Base-by-base conservation (phyloP, 2,329 filamentous ascomycete species). In the Thielaviopsis ethacetica region DNA sequence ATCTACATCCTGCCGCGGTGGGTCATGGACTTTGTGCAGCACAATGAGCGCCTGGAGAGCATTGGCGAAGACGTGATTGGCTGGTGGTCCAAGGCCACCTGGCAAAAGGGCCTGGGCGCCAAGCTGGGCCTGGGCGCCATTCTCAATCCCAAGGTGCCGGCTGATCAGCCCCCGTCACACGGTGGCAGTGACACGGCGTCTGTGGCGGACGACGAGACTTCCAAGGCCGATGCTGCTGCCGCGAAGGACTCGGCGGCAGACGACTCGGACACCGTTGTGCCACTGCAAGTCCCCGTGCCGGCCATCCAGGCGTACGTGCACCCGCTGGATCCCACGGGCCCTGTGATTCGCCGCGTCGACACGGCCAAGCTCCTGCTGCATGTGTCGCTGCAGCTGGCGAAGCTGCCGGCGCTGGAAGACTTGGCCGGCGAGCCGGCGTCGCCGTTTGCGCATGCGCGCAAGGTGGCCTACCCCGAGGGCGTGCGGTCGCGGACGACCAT, bases 1-100 rank as follows among this genome's bases (percentile, higher is more conserved):
- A 85, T 97, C 60, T 98, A 98, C 71, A 82, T 98, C 63, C 88
- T 98, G 64, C 93, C 93, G 0, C 83, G 82, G 64, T 97, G 93
- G 91, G 80, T 95, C 9, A 80, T 95, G 66, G 85, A 94, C 58
- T 86, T 95, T 69, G 81, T 94, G 50, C 80, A 81, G 60, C 76
- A 79, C 62, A 94, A 96, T 66, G 85, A 91, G 30, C 83, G 80
- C 12, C 81, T 98, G 63, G 88, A 95, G 65, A 94, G 85, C 59
- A 83, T 98, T 54, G 87, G 86, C 34, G 91, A 97, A 69, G 91
- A 97, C 66, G 82, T 96, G 5, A 76, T 97, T 17, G 90, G 91
- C 6, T 95, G 88, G 86, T 95, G 91, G 90, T 88, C 91, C 38
- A 97, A 97, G 69, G 83, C 91, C 0, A 83, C 84, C 58, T 98